Evolutionary conservation across 1,284 basidiomycete genomes (phyloP), one percentile per base, ranked within the genome.

Genomic region (Trametes pubescens): DNA sequence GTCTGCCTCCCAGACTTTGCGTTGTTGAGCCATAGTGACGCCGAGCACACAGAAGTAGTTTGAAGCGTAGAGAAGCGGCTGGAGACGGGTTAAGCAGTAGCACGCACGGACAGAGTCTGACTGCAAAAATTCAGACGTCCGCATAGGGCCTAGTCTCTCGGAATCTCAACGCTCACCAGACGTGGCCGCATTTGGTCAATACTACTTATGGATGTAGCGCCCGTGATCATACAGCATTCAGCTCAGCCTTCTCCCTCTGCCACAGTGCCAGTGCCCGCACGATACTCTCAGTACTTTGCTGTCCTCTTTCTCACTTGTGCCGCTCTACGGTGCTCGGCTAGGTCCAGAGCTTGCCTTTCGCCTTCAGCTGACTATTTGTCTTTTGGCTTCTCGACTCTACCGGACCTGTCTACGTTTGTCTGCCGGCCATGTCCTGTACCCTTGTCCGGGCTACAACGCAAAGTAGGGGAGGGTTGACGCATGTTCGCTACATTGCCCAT

Each of bases 1-100:
- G 71, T 93, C 91, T 2, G 74, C 68, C 21, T 87, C 87, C 90
- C 90, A 92, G 24, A 91, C 78, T 68, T 86, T 84, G 38, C 88
- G 84, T 77, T 88, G 88, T 76, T 87, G 86, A 49, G 85, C 78
- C 85, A 87, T 87, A 22, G 51, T 55, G 9, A 3, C n/a, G 9
- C 24, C 26, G 29, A 34, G 40, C 2, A 7, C 21, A 38, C 48
- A 11, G 35, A 32, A 24, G 18, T n/a, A 16, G 5, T 51, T n/a
- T 35, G 11, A n/a, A 35, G 29, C 18, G 18, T 16, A 16, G 13
- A n/a, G 10, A n/a, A 18, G 29, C 14, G 7, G 34, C 7, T 9
- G 21, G n/a, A 5, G 24, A 48, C 1, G n/a, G 22, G 18, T 37
- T 7, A 51, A 34, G n/a, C 16, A 51, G 32, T 21, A 38, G 22